Percentiles rank a stretch among this genome's conserved stretches.
These are phyloP conservation scores for Hypoxylon sp. DNA, from an alignment of 2,329 filamentous ascomycete species.

Conservation along the genomic window DNA sequence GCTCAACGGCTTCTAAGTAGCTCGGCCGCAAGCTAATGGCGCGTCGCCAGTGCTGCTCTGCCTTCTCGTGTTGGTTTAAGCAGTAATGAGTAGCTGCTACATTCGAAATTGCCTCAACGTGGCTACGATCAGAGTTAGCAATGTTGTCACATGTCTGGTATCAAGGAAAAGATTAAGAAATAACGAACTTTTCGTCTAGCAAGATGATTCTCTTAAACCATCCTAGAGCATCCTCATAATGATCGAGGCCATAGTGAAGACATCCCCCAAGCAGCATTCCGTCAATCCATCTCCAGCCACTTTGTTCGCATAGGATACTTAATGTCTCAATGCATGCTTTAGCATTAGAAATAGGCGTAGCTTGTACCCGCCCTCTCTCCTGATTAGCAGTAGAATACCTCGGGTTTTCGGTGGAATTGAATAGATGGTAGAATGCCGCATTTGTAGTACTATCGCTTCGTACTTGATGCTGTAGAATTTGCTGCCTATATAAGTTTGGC, in stretches of 20 bases:
- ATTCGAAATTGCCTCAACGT: slow-evolving; percentile 95
- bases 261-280: slow-evolving; percentile 93
- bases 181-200: slow-evolving; percentile 66
- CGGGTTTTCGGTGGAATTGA: slow-evolving; percentile 38
- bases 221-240: slow-evolving; percentile 80
- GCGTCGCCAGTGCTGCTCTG: slow-evolving; percentile 84
- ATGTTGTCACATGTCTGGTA: neutral
- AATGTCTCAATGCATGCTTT: slow-evolving; percentile 77
- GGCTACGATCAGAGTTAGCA: slow-evolving; percentile 60
- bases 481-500: slow-evolving; percentile 31
- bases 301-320: slow-evolving; percentile 80
- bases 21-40: slow-evolving; percentile 86
- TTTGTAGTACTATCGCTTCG: slow-evolving; percentile 35
- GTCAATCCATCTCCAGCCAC: slow-evolving; percentile 89
- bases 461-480: slow-evolving; percentile 33
- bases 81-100: slow-evolving; percentile 90
- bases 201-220: slow-evolving; percentile 76
- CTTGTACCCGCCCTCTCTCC: slow-evolving; percentile 42
- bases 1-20: slow-evolving; percentile 95
- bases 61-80: slow-evolving; percentile 83
- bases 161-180: neutral
- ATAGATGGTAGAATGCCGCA: slow-evolving; percentile 44
- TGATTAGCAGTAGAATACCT: slow-evolving; percentile 36
- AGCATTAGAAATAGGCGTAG: slow-evolving; percentile 67
- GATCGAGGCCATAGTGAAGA: slow-evolving; percentile 87